phyloP scores from a whole-genome alignment of 2,329 filamentous ascomycete species.

The Fusarium redolens region DNA sequence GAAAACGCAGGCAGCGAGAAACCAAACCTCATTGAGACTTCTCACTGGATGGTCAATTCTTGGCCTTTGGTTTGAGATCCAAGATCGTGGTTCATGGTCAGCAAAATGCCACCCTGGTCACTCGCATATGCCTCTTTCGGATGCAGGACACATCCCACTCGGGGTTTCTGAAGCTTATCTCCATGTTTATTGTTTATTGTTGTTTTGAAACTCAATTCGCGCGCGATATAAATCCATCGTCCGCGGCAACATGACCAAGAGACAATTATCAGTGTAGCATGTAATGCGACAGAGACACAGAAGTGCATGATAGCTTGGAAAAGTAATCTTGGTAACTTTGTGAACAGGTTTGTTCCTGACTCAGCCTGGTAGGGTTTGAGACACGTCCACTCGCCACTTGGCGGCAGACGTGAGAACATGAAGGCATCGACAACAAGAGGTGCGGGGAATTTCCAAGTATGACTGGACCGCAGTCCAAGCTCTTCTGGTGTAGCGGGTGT shows the following conservation, averaged over 20 bases:
- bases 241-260: slow-evolving; percentile 28
- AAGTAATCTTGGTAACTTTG: background rate
- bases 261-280: slow-evolving; percentile 11
- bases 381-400: background rate
- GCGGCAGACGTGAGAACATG: background rate
- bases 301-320: slow-evolving; percentile 8
- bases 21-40: slow-evolving; percentile 33
- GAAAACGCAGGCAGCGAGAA: slow-evolving; percentile 26
- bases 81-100: slow-evolving; percentile 32
- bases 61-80: slow-evolving; percentile 26
- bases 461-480: slow-evolving; percentile 8
- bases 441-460: slow-evolving; percentile 33
- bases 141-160: slow-evolving; percentile 26
- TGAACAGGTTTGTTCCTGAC: background rate
- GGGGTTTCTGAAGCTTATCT: slow-evolving; percentile 25
- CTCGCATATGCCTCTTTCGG: slow-evolving; percentile 14
- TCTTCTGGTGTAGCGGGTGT: slow-evolving; percentile 6
- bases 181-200: slow-evolving; percentile 36
- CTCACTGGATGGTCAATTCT: slow-evolving; percentile 17
- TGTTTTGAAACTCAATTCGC: slow-evolving; percentile 18
- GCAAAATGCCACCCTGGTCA: slow-evolving; percentile 24
- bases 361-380: background rate
- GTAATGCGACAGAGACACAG: slow-evolving; percentile 24
- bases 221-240: slow-evolving; percentile 24
- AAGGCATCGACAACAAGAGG: slow-evolving; percentile 24